phyloP scores from a whole-genome alignment of 2,329 filamentous ascomycete species.

The Balansia obtecta region DNA sequence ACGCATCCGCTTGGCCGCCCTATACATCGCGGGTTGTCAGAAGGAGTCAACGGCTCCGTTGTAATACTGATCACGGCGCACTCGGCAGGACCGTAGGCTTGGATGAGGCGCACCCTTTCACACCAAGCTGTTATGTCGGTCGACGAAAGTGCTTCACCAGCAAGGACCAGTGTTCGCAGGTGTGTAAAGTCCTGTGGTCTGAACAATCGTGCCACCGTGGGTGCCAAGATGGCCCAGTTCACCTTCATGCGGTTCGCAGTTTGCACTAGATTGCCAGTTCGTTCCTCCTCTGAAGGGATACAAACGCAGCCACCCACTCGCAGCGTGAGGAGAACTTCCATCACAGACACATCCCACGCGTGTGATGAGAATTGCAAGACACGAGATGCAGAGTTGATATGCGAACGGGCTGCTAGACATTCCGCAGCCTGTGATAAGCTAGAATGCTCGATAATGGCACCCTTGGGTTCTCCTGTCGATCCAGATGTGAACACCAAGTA shows the following conservation, averaged over 20 bases:
- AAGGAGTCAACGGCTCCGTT: slow-evolving; percentile 4
- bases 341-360: not conserved
- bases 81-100: slow-evolving; percentile 12
- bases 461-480: slow-evolving; percentile 12
- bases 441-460: slow-evolving; percentile 11
- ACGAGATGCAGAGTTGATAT: not conserved
- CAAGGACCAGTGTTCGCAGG: not conserved
- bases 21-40: slow-evolving; percentile 8
- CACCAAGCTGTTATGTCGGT: not conserved
- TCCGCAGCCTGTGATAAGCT: slow-evolving; percentile 3
- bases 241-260: not conserved
- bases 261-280: slow-evolving; percentile 8
- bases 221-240: not conserved
- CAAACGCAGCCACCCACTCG: slow-evolving; percentile 10
- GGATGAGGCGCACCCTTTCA: not conserved
- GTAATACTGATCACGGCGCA: slow-evolving; percentile 10
- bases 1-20: slow-evolving; percentile 9
- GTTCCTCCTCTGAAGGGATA: slow-evolving; percentile 10
- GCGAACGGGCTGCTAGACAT: not conserved
- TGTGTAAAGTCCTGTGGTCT: not conserved
- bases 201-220: not conserved
- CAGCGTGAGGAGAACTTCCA: slow-evolving; percentile 9
- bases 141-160: not conserved
- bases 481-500: slow-evolving; percentile 13
- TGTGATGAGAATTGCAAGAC: slow-evolving; percentile 9